A percentile compares a stretch with the other conserved stretches of the same genome.
Evolutionary conservation across 768 basidiomycete species (phyloP).

Genomic region (Piloderma croceum): DNA sequence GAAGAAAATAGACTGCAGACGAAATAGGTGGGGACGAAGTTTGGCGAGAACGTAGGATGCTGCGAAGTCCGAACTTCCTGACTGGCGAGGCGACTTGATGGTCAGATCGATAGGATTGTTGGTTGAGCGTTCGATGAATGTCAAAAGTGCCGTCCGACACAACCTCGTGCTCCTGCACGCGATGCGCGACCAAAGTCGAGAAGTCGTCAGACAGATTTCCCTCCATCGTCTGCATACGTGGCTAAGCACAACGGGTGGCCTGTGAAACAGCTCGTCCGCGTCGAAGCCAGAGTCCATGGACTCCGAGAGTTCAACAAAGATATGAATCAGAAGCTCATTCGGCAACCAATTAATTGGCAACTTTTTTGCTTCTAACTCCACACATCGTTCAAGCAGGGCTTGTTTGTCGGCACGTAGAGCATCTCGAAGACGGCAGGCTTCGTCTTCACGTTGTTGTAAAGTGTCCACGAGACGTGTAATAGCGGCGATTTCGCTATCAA

Average conservation of each 20-base stretch:
- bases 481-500: conserved; percentile 33
- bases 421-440: conserved; percentile 34
- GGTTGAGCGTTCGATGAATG: conserved; percentile 33
- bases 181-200: conserved; percentile 42
- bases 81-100: conserved; percentile 12
- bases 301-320: conserved; percentile 33
- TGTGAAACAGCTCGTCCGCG: conserved; percentile 22
- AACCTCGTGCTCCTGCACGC: conserved; percentile 22
- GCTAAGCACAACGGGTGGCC: conserved; percentile 36
- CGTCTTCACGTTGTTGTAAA: conserved; percentile 33
- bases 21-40: conserved; percentile 18
- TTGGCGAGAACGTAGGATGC: conserved; percentile 25
- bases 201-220: conserved; percentile 34
- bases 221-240: conserved; percentile 51
- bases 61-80: too few species aligned
- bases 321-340: conserved; percentile 39
- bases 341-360: conserved; percentile 49
- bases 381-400: conserved; percentile 24
- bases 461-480: conserved; percentile 34
- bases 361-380: conserved; percentile 34
- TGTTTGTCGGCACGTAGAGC: conserved; percentile 30
- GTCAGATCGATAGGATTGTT: conserved; percentile 29
- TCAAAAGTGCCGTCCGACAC: conserved; percentile 17
- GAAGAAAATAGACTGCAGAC: conserved; percentile 30
- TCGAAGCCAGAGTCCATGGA: conserved; percentile 22